Percentiles rank a stretch among this genome's conserved stretches.
Conservation (phyloP, 768 basidiomycete genomes). For the Scleroderma bovista region DNA sequence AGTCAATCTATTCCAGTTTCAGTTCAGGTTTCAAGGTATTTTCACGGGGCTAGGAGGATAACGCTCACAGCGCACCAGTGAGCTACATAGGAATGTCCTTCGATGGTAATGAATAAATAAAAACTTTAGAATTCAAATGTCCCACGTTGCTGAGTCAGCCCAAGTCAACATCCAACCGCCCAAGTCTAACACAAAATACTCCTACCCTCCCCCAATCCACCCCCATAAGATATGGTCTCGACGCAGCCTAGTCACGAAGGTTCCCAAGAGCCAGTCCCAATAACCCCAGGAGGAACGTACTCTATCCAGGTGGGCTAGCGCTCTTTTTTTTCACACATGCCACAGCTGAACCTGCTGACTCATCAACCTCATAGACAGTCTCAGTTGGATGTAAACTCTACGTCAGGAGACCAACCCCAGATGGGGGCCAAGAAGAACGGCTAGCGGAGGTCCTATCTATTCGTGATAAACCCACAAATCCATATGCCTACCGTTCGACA, state of each 20-base stretch:
- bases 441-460: slow-evolving; percentile 95
- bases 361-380: slow-evolving; percentile 56
- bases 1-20: too few relatives aligned
- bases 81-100: too few relatives aligned
- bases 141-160: too few relatives aligned
- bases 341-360: slow-evolving; percentile 28
- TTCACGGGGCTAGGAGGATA: too few relatives aligned
- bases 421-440: slow-evolving; percentile 79
- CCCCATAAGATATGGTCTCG: slow-evolving; percentile 22
- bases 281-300: slow-evolving; percentile 73
- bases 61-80: too few relatives aligned
- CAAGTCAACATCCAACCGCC: too few relatives aligned
- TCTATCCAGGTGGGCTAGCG: slow-evolving; percentile 56
- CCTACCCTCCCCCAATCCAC: too few relatives aligned
- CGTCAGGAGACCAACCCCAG: slow-evolving; percentile 72
- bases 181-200: too few relatives aligned
- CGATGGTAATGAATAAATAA: too few relatives aligned
- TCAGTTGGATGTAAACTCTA: slow-evolving; percentile 94
- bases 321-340: slow-evolving; percentile 22
- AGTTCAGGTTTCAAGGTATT: too few relatives aligned
- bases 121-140: too few relatives aligned
- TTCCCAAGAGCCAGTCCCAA: slow-evolving; percentile 49
- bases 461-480: slow-evolving; percentile 73
- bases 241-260: slow-evolving; percentile 28
- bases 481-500: slow-evolving; percentile 45